phyloP scores from a whole-genome alignment of 345 rosid species.

The Arabidopsis suecica region DNA sequence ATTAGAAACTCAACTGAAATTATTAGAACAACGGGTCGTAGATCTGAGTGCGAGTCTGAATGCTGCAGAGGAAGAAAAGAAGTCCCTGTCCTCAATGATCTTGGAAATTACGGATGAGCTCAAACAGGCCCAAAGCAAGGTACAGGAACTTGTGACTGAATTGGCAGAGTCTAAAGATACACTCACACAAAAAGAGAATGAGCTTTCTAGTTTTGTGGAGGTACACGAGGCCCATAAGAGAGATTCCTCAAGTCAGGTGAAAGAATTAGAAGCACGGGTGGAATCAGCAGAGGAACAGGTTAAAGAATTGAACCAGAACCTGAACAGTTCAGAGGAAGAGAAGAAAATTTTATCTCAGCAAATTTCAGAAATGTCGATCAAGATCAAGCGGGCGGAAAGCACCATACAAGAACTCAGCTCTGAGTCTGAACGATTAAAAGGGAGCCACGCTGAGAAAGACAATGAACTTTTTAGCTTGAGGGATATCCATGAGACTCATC shows the following conservation, averaged over 20 bases:
- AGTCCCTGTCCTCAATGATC: conserved; percentile 56
- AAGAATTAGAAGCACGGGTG: conserved; percentile 42
- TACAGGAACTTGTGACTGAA: conserved; percentile 51
- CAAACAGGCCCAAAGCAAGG: conserved; percentile 49
- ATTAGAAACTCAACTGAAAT: conserved; percentile 44
- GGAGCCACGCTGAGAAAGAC: conserved; percentile 70
- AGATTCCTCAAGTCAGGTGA: conserved; percentile 52
- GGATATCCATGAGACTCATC: conserved; percentile 61
- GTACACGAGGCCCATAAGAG: conserved; percentile 57
- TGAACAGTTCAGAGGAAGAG: conserved; percentile 57
- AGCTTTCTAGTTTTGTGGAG: conserved; percentile 55
- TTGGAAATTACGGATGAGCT: conserved; percentile 59
- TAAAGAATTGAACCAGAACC: conserved; percentile 54
- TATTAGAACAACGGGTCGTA: conserved; percentile 48
- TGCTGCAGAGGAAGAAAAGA: conserved; percentile 59
- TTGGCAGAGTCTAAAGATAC: conserved; percentile 54
- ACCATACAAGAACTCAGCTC: conserved; percentile 48
- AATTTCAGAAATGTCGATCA: conserved; percentile 58
- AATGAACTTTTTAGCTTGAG: conserved; percentile 55
- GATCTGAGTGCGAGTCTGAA: conserved; percentile 55
- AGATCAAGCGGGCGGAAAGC: conserved; percentile 58
- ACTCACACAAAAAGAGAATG: conserved; percentile 60
- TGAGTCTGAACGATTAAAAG: conserved; percentile 57
- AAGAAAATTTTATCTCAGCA: conserved; percentile 56
- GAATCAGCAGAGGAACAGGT: conserved; percentile 62